These are phyloP conservation scores for Claviceps sp. DNA, from an alignment of 2,329 filamentous ascomycete genomes.

Conservation along the genomic window DNA sequence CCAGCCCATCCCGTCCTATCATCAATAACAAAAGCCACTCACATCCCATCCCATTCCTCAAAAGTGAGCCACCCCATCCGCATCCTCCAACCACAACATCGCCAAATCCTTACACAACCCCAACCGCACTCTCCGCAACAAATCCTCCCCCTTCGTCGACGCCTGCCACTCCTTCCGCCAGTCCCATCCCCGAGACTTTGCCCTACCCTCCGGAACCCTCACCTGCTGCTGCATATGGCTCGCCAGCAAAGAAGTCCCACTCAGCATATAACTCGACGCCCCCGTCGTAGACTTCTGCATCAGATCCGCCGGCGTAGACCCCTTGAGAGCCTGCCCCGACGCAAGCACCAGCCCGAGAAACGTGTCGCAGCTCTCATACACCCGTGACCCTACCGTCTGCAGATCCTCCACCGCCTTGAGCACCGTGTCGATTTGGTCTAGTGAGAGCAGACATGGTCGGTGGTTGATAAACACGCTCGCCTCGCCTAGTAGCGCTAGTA, in stretches of 20 bases:
- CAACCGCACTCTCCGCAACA: constrained; percentile 60
- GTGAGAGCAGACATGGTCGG: constrained; percentile 39
- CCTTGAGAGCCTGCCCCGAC: constrained; percentile 50
- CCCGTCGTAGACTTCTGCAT: constrained; percentile 41
- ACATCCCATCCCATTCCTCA: neutral
- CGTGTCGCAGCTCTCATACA: constrained; percentile 63
- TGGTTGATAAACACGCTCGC: constrained; percentile 62
- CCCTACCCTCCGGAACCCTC: constrained; percentile 37
- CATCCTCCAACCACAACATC: constrained; percentile 53
- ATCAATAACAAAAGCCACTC: neutral
- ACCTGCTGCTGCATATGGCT: constrained; percentile 43
- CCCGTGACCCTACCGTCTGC: constrained; percentile 57
- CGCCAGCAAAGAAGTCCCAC: constrained; percentile 59
- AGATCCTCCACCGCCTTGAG: constrained; percentile 71
- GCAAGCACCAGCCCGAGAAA: constrained; percentile 64
- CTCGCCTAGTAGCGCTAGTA: constrained; percentile 75
- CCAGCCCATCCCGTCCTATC: neutral
- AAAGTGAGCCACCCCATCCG: constrained; percentile 40
- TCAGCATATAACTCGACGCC: constrained; percentile 50
- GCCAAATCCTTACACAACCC: constrained; percentile 64
- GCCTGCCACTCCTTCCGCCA: constrained; percentile 67
- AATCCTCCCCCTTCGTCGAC: constrained; percentile 48
- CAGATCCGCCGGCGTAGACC: constrained; percentile 51
- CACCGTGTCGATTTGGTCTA: constrained; percentile 60
- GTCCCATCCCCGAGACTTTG: constrained; percentile 54